phyloP scores from a whole-genome alignment of 2,329 filamentous ascomycete species.

The Cercospora zeae-maydis region DNA sequence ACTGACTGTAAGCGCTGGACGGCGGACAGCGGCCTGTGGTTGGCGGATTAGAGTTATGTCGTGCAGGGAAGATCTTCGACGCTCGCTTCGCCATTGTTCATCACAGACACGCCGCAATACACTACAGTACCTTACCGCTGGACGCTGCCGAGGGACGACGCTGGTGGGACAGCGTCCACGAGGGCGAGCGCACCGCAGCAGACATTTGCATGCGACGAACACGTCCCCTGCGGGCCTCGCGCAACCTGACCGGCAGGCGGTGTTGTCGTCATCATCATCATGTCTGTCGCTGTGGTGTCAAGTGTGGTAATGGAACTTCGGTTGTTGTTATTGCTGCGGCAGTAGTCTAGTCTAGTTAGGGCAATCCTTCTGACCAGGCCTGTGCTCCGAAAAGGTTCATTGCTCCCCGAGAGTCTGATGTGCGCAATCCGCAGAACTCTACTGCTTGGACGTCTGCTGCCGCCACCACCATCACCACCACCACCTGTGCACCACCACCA shows the following conservation, averaged over 20 bases:
- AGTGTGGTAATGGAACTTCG: too few relatives aligned
- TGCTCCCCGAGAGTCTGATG: constrained; percentile 1
- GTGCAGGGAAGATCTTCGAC: constrained; percentile 15
- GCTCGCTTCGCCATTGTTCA: neutral
- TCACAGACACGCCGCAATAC: neutral
- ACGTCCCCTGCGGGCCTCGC: neutral
- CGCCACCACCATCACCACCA: too few relatives aligned
- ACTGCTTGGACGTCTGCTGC: neutral
- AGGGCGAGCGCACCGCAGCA: neutral
- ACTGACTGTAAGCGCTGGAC: neutral
- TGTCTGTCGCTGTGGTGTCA: too few relatives aligned
- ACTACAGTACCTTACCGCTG: too few relatives aligned
- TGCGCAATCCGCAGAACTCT: constrained; percentile 5
- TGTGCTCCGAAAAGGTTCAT: neutral
- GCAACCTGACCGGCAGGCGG: neutral
- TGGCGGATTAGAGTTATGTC: constrained; percentile 12
- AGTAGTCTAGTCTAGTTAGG: neutral
- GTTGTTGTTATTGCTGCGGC: neutral
- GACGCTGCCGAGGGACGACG: neutral
- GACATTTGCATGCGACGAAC: neutral
- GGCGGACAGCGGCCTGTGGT: neutral
- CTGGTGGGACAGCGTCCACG: neutral
- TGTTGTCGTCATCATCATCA: too few relatives aligned
- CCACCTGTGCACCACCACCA: too few relatives aligned
- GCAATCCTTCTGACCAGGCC: neutral